Base-by-base conservation (phyloP, 2,329 filamentous ascomycete genomes). In the Penicillium sp. region DNA sequence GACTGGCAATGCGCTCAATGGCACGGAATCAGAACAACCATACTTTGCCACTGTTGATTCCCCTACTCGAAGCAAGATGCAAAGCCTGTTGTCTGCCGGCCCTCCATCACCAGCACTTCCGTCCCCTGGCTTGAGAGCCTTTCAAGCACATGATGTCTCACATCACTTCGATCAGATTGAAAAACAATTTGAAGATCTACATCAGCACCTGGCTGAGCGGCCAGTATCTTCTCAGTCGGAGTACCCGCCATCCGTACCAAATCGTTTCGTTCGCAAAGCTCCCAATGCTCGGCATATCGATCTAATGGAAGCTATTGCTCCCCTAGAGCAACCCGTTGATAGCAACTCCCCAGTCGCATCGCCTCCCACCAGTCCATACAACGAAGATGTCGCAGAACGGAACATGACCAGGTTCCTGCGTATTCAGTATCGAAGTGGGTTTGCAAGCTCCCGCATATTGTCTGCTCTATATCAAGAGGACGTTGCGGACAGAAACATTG, bases 321-420 rank as follows among this genome's bases (percentile, higher is more conserved):
- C 71, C n/a, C 66, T 70, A 1, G 72, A 77, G 50, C 69, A 68
- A 6, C 63, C 70, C 37, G 73, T 67, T 37, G 53, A 61, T 63
- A 66, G 39, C 56, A 66, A 31, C 56, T 58, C 47, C 44, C 67
- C n/a, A 61, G 44, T 61, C 14, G 55, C 66, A 10, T 60, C 73
- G 31, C 73, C 74, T 10, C 73, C 74, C 3, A 68, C 66, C 6
- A 70, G 66, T 18, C 73, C 73, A 11, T 79, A 76, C 61, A 79
- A 79, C 49, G 77, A 79, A 65, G 75, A 79, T 62, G 69, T 79
- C 54, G 77, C 77, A 5, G 77, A 79, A 59, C 74, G 77, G 24
- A 79, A 79, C 53, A 76, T 78, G 70, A 71, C 67, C 9, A 60
- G 68, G 13, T 73, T 74, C 46, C 63, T 75, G 9, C 69, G 70